These are phyloP conservation scores for Zopfochytrium polystomum DNA, from an alignment of 371 early-diverging fungal genomes.

Conservation along the genomic window DNA sequence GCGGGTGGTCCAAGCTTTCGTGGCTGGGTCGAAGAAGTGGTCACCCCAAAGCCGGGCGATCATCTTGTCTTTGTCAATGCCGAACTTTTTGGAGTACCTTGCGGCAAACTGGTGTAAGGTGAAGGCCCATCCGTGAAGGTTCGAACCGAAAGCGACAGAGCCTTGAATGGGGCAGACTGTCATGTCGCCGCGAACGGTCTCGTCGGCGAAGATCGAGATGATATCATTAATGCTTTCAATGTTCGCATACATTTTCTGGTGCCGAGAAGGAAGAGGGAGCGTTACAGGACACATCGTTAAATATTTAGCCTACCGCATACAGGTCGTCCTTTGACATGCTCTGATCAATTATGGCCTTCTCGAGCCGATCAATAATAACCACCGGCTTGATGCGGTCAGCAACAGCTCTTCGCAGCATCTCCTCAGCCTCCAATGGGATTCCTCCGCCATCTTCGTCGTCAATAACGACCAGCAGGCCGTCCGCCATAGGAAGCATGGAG, in stretches of 20 bases:
- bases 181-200: constrained; percentile 76
- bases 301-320: constrained; percentile 54
- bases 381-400: constrained; percentile 98
- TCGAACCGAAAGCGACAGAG: constrained; percentile 98
- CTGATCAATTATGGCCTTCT: constrained; percentile 97
- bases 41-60: constrained; percentile 94
- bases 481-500: too few species aligned
- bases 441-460: constrained; percentile 98
- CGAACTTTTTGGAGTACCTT: constrained; percentile 95
- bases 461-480: constrained; percentile 99
- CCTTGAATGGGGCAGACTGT: constrained; percentile 89
- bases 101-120: constrained; percentile 96
- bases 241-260: constrained; percentile 52
- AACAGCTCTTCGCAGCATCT: constrained; percentile 98
- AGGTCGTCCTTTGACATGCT: constrained; percentile 92
- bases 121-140: constrained; percentile 99
- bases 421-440: constrained; percentile 99
- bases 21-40: constrained; percentile 92
- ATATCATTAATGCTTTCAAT: constrained; percentile 94
- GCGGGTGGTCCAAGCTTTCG: constrained; percentile 92
- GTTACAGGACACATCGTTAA: constrained; percentile 3
- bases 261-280: not conserved
- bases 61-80: constrained; percentile 90
- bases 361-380: constrained; percentile 98
- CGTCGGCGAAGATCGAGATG: constrained; percentile 83